Conservation (phyloP, 352 stramenopile species). For the Pythium sukuiense region DNA sequence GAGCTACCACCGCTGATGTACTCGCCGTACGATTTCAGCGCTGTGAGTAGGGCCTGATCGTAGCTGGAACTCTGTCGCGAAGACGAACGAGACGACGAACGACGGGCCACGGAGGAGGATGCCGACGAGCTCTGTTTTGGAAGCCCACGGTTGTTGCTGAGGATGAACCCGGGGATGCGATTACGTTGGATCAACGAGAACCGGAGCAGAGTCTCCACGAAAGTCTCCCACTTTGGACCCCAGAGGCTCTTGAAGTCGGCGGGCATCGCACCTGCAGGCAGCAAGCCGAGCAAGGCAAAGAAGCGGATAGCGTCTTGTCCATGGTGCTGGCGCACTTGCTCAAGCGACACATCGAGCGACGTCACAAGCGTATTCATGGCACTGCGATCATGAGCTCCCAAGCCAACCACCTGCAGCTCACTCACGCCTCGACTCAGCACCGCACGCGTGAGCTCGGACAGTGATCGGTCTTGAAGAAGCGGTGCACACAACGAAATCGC, state of each 20-base stretch:
- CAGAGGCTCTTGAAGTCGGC: slow-evolving; percentile 80
- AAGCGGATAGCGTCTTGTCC: slow-evolving; percentile 71
- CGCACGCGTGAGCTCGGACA: slow-evolving; percentile 70
- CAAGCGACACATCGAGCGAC: slow-evolving; percentile 70
- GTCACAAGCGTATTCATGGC: slow-evolving; percentile 77
- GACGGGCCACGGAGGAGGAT: background rate
- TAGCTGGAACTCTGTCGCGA: slow-evolving; percentile 44
- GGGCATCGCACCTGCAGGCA: slow-evolving; percentile 71
- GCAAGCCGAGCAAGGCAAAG: slow-evolving; percentile 66
- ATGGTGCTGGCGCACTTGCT: slow-evolving; percentile 71
- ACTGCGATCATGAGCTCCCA: slow-evolving; percentile 65
- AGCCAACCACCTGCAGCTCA: slow-evolving; percentile 63
- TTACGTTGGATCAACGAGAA: slow-evolving; percentile 81
- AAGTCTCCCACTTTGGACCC: slow-evolving; percentile 57
- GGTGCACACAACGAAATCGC: slow-evolving; percentile 78
- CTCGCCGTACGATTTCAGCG: slow-evolving; percentile 69
- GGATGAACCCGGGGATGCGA: slow-evolving; percentile 61
- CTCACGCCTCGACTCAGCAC: slow-evolving; percentile 70
- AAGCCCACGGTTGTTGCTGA: slow-evolving; percentile 50
- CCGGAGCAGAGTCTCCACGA: slow-evolving; percentile 66
- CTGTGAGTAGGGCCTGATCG: slow-evolving; percentile 59
- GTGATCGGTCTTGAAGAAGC: slow-evolving; percentile 68
- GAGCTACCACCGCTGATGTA: slow-evolving; percentile 36
- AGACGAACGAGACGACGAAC: slow-evolving; percentile 16
- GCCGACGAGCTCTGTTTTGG: slow-evolving; percentile 36